Evolutionary conservation across 1,139 yeast genomes (phyloP).

Genomic region (Entelexis sorbosivorans): DNA sequence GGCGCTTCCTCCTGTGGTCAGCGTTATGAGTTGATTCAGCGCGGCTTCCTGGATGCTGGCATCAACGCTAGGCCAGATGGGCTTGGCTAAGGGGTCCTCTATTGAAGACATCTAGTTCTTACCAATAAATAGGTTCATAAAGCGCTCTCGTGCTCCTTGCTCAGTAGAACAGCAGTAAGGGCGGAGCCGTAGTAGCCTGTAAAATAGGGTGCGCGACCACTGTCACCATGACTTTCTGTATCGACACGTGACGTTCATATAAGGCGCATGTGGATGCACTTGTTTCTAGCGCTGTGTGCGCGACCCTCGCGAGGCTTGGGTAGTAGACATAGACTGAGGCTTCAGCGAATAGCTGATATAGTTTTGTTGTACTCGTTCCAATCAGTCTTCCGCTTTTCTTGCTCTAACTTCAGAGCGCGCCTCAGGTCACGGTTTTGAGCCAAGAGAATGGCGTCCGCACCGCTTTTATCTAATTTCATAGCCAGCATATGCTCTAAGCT

Average conservation of each 20-base stretch:
- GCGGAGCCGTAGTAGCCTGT: too few species aligned
- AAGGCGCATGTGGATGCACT: too few species aligned
- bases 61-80: conserved; percentile 21
- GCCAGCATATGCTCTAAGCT: conserved; percentile 19
- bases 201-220: too few species aligned
- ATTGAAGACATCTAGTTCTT: conserved; percentile 9
- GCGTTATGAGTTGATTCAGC: conserved; percentile 2
- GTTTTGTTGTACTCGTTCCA: conserved; percentile 17
- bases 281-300: too few species aligned
- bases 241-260: too few species aligned
- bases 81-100: conserved; percentile 21
- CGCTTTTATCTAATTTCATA: conserved; percentile 16
- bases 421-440: conserved; percentile 21
- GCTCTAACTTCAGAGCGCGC: conserved; percentile 16
- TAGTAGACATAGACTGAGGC: too few species aligned
- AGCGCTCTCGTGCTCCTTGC: background rate
- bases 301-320: too few species aligned
- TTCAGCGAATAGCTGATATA: background rate
- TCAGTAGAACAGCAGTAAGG: too few species aligned
- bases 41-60: conserved; percentile 11
- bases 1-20: conserved; percentile 9
- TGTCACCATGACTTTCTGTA: too few species aligned
- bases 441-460: conserved; percentile 21
- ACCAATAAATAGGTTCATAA: conserved; percentile 4
- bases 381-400: conserved; percentile 23